phyloP scores from a whole-genome alignment of 1,284 basidiomycete genomes.

The Melampsora occidentalis region DNA sequence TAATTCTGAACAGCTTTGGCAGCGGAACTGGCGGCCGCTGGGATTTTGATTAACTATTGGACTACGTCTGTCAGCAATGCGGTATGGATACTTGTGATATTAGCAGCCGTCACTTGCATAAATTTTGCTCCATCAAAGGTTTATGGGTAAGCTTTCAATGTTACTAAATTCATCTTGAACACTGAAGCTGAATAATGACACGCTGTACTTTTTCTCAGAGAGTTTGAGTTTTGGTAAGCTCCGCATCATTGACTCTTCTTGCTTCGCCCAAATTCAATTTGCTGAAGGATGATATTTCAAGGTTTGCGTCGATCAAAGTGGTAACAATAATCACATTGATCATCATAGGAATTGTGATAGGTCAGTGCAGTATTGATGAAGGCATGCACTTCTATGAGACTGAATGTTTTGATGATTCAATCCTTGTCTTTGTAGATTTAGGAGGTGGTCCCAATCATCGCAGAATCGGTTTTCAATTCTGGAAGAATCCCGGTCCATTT shows the following conservation, averaged over 20 bases:
- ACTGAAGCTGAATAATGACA: not conserved
- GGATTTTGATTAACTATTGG: constrained; percentile 56
- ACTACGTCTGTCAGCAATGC: constrained; percentile 53
- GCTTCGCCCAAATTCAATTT: not conserved
- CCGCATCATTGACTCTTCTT: not conserved
- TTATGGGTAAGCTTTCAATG: too few species aligned
- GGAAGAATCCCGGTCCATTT: constrained; percentile 57
- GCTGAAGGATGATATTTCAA: not conserved
- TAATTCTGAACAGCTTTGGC: constrained; percentile 52
- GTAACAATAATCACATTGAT: constrained; percentile 62
- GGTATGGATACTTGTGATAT: constrained; percentile 56
- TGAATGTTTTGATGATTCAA: not conserved
- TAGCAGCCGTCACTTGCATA: constrained; percentile 55
- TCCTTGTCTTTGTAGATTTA: not conserved
- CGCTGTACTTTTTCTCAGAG: not conserved
- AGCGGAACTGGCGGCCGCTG: constrained; percentile 56
- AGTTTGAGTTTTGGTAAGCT: constrained; percentile 40
- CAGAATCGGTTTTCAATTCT: constrained; percentile 49
- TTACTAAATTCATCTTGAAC: not conserved
- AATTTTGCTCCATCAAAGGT: constrained; percentile 53
- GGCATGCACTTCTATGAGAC: not conserved
- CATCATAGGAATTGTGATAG: constrained; percentile 31
- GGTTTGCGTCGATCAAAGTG: constrained; percentile 71
- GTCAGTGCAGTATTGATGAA: not conserved
- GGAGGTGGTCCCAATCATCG: constrained; percentile 37